phyloP scores from a whole-genome alignment of 768 basidiomycete genomes.

The Boletus speciosus region DNA sequence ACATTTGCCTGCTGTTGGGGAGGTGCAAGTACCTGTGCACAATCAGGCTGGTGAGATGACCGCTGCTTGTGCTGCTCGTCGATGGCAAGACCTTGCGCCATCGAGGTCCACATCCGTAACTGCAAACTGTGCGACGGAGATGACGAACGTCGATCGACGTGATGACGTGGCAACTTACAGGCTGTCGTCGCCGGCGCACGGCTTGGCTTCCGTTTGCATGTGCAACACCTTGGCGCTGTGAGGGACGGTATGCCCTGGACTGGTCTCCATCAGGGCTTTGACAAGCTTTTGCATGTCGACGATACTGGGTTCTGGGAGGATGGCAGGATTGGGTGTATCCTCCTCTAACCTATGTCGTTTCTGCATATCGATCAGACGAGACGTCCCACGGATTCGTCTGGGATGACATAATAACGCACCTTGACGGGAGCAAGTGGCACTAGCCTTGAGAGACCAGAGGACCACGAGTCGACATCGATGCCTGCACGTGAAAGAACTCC shows the following conservation, averaged over 20 bases:
- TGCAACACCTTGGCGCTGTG: conserved; percentile 34
- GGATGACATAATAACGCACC: conserved; percentile 6
- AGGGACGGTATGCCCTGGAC: conserved; percentile 23
- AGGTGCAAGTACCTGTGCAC: conserved; percentile 12
- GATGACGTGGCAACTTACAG: conserved; percentile 32
- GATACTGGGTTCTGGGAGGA: conserved; percentile 32
- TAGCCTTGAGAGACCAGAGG: conserved; percentile 33
- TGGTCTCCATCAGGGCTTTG: conserved; percentile 37
- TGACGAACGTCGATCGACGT: background rate
- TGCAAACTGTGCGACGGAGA: conserved; percentile 30
- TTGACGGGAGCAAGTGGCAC: conserved; percentile 4
- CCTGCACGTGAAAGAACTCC: conserved; percentile 41
- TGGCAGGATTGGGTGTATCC: background rate
- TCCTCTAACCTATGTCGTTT: conserved; percentile 4
- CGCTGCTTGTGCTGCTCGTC: conserved; percentile 41
- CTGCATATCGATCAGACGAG: conserved; percentile 1
- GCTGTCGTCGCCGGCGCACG: conserved; percentile 53
- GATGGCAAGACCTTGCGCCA: conserved; percentile 44
- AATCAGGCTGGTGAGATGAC: conserved; percentile 4
- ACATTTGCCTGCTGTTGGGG: background rate
- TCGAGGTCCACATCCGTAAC: conserved; percentile 44
- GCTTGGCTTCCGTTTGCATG: conserved; percentile 32
- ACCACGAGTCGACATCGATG: conserved; percentile 41
- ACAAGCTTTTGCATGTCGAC: conserved; percentile 42
- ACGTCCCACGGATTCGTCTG: background rate